These are phyloP conservation scores for Termitomyces sp. DNA, from an alignment of 1,284 basidiomycete species.

Conservation along the genomic window DNA sequence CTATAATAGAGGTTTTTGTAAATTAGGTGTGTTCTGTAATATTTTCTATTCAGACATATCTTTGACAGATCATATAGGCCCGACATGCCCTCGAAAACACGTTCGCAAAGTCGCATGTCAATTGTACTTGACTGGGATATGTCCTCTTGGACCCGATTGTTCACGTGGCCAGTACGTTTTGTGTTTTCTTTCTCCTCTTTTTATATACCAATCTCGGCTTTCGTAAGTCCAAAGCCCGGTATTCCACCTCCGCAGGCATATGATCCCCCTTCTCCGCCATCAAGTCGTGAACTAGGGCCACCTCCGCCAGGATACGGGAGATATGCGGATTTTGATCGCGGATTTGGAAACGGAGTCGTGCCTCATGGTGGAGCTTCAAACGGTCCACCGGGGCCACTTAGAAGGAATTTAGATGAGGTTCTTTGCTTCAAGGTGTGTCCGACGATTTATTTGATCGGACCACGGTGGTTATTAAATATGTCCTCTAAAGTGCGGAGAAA, in stretches of 20 bases:
- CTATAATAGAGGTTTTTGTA: slow-evolving; percentile 95
- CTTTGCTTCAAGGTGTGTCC: slow-evolving; percentile 79
- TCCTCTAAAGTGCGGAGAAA: slow-evolving; percentile 68
- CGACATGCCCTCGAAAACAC: slow-evolving; percentile 89
- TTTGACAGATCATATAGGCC: slow-evolving; percentile 48
- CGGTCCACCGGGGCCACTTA: slow-evolving; percentile 35
- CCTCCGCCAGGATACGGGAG: slow-evolving; percentile 90
- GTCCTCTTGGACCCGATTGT: slow-evolving; percentile 91
- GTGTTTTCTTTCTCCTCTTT: slow-evolving; percentile 25
- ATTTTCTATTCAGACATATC: not conserved
- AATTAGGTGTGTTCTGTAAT: slow-evolving; percentile 56
- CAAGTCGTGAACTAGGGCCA: slow-evolving; percentile 77
- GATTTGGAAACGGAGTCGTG: slow-evolving; percentile 32
- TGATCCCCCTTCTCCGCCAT: slow-evolving; percentile 71
- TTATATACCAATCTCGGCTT: slow-evolving; percentile 17
- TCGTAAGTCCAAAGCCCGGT: slow-evolving; percentile 64
- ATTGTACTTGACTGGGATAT: slow-evolving; percentile 90
- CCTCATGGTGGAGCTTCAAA: slow-evolving; percentile 14
- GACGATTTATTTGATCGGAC: not conserved
- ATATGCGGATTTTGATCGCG: slow-evolving; percentile 77
- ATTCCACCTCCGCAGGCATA: slow-evolving; percentile 74
- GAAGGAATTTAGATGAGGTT: slow-evolving; percentile 81
- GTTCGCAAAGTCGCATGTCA: slow-evolving; percentile 89
- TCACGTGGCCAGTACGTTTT: slow-evolving; percentile 76
- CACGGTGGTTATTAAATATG: not conserved